A percentile compares a stretch with the other conserved stretches of the same genome.
phyloP scores from a whole-genome alignment of 192 early-diverging fungal species.

The Coemansia sp. region DNA sequence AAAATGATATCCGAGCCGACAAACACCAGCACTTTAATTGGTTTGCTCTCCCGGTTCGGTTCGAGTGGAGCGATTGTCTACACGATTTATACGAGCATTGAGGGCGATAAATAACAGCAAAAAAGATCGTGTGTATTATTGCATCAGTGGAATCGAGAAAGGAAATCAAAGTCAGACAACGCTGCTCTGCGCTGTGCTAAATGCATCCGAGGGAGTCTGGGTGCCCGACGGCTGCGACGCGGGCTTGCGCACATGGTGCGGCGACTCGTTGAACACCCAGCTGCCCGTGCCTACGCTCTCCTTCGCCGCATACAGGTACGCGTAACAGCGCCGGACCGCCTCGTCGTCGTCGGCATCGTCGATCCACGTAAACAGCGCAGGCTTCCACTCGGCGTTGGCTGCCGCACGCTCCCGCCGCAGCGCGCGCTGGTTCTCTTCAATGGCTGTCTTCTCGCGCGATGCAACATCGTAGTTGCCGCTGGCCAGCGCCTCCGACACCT shows the following conservation, averaged over 20 bases:
- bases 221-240: conserved; percentile 22
- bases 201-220: conserved; percentile 47
- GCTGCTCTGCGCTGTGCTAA: conserved; percentile 43
- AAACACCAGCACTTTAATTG: no score
- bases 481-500: conserved; percentile 63
- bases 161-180: conserved; percentile 24
- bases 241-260: conserved; percentile 9
- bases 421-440: conserved; percentile 65
- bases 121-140: no score
- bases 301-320: conserved; percentile 40
- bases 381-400: conserved; percentile 54
- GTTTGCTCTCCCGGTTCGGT: no score
- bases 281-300: conserved; percentile 43
- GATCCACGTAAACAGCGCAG: conserved; percentile 49
- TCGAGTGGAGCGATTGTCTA: no score
- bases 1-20: no score
- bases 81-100: no score
- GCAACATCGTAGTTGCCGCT: conserved; percentile 65
- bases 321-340: conserved; percentile 32
- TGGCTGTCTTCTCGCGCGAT: conserved; percentile 63
- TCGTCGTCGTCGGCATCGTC: conserved; percentile 36
- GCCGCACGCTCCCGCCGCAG: conserved; percentile 60
- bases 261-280: conserved; percentile 42
- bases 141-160: background rate
- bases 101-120: no score